Percentiles rank a stretch among this genome's conserved stretches.
phyloP scores from a whole-genome alignment of 139 green algal species.

The Desmodesmus armatus region DNA sequence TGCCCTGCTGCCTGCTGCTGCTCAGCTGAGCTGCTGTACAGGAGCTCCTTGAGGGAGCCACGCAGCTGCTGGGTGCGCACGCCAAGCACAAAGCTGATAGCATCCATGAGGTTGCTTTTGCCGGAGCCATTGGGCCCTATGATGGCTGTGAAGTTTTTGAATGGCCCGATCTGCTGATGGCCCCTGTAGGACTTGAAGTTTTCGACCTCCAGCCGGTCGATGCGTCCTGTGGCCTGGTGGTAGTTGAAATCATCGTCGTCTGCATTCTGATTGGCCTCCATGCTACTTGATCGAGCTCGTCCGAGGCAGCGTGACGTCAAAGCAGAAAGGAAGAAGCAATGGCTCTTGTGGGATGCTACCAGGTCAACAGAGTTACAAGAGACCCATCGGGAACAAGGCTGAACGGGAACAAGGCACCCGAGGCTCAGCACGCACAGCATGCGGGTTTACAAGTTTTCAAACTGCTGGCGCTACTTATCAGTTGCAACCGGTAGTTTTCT shows the following conservation, averaged over 20 bases:
- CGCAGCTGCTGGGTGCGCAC: constrained; percentile 87
- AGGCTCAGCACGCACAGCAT: constrained; percentile 10
- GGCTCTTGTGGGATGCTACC: no score
- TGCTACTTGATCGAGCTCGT: no score
- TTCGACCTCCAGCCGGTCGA: constrained; percentile 81
- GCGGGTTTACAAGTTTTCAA: background rate
- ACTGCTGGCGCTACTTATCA: background rate
- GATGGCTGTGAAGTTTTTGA: constrained; percentile 93
- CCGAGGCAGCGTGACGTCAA: no score
- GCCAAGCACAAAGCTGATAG: constrained; percentile 98
- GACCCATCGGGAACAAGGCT: no score
- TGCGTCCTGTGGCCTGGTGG: constrained; percentile 49
- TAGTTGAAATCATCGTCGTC: constrained; percentile 19
- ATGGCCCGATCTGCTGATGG: constrained; percentile 90
- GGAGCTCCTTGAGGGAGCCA: constrained; percentile 91
- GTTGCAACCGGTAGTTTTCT: background rate
- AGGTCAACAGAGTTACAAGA: no score
- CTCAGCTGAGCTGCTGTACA: constrained; percentile 80
- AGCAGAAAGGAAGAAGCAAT: no score
- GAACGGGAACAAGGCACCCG: no score
- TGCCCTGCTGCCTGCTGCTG: constrained; percentile 26
- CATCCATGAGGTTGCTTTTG: constrained; percentile 99
- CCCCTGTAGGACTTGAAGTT: constrained; percentile 98
- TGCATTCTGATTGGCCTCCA: background rate
- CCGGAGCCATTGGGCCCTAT: constrained; percentile 95